Conservation (phyloP, 176 grass and related monocot genomes). For the Canna indica region DNA sequence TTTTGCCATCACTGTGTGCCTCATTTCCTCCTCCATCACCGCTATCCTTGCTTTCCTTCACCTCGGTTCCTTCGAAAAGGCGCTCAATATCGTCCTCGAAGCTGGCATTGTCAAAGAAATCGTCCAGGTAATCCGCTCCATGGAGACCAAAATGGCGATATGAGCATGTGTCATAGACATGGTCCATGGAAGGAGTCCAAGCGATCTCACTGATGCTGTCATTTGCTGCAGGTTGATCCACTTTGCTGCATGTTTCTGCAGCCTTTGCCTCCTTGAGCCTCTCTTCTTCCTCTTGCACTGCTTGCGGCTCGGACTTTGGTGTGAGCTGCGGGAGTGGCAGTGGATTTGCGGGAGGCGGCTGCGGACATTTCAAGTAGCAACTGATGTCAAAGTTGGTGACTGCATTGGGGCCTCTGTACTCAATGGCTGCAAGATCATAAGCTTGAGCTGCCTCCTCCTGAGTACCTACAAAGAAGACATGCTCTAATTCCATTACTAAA, state of each 20-base stretch:
- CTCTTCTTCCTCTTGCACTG: conserved; percentile 11
- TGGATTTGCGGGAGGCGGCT: conserved; percentile 1
- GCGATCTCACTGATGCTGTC: background rate
- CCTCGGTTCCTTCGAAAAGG: conserved; percentile 16
- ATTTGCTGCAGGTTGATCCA: background rate
- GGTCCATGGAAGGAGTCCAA: conserved; percentile 28
- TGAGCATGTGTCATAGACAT: background rate
- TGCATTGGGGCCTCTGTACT: conserved; percentile 49
- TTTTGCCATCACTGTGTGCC: background rate
- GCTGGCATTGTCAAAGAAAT: conserved; percentile 17
- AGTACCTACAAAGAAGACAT: conserved; percentile 35
- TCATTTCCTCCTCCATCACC: conserved; percentile 2
- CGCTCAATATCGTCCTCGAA: conserved; percentile 47
- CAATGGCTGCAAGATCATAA: conserved; percentile 93
- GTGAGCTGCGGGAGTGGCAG: conserved; percentile 6
- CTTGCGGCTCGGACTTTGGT: conserved; percentile 1
- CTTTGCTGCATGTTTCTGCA: background rate
- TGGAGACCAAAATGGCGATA: background rate
- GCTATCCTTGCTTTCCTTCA: conserved; percentile 3
- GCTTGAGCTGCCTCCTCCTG: conserved; percentile 92
- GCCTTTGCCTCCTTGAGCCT: background rate
- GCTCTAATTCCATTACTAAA: too few species aligned
- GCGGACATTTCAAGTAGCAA: conserved; percentile 26
- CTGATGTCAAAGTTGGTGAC: conserved; percentile 59
- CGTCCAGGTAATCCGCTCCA: conserved; percentile 5